A percentile compares a stretch with the other conserved stretches of the same genome.
Conservation (phyloP, 768 basidiomycete species). For the Boletus vermiculosoides region DNA sequence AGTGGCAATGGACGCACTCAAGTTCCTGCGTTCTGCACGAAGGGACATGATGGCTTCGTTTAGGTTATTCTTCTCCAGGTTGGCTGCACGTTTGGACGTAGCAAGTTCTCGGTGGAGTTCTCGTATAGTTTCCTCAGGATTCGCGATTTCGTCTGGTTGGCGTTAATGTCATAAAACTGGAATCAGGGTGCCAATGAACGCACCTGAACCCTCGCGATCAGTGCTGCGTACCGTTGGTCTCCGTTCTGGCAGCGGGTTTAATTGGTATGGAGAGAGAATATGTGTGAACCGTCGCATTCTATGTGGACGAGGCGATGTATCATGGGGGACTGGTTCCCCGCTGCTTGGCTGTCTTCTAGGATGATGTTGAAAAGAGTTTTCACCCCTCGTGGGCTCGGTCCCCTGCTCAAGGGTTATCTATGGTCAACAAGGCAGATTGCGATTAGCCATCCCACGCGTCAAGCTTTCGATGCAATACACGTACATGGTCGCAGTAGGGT, state of each 20-base stretch:
- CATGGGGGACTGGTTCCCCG: not conserved
- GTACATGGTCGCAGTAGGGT: not conserved
- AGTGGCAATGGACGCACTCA: too few species aligned
- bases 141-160: not conserved
- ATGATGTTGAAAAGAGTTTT: too few species aligned
- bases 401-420: not conserved
- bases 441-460: not conserved
- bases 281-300: not conserved
- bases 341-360: not conserved
- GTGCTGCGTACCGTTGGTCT: constrained; percentile 19
- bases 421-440: not conserved
- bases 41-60: too few species aligned
- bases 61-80: too few species aligned
- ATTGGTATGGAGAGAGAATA: constrained; percentile 10
- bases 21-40: too few species aligned
- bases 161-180: not conserved
- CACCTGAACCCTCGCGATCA: not conserved
- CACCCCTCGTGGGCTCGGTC: not conserved
- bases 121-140: not conserved
- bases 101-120: not conserved
- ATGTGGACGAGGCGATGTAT: constrained; percentile 6
- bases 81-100: not conserved
- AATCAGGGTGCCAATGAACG: not conserved
- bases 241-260: not conserved
- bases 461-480: not conserved